These are phyloP conservation scores for Aspergillus hiratsukae DNA, from an alignment of 2,329 filamentous ascomycete genomes.

Conservation along the genomic window DNA sequence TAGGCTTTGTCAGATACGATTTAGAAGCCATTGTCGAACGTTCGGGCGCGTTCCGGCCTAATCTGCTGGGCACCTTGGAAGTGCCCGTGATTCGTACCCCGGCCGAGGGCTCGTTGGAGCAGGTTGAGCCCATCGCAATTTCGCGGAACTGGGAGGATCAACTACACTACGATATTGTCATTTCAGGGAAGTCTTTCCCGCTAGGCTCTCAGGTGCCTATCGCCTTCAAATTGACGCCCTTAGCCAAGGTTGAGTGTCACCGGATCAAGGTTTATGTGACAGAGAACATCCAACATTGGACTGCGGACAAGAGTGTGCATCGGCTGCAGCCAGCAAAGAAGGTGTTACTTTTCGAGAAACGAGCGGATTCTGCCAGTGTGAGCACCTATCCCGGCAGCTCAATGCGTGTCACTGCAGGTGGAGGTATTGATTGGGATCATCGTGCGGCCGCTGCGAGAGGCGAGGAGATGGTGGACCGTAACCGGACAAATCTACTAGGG, in stretches of 20 bases:
- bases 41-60: constrained; percentile 83
- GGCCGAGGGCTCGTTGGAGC: constrained; percentile 81
- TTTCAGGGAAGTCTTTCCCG: constrained; percentile 91
- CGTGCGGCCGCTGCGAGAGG: constrained; percentile 54
- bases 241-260: constrained; percentile 91
- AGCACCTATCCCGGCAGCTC: constrained; percentile 71
- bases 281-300: constrained; percentile 88
- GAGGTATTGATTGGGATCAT: constrained; percentile 66
- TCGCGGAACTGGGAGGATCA: constrained; percentile 93
- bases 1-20: constrained; percentile 83
- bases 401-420: constrained; percentile 71
- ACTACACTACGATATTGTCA: constrained; percentile 91
- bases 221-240: constrained; percentile 85
- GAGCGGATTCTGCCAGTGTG: constrained; percentile 70
- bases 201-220: constrained; percentile 84
- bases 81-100: constrained; percentile 80
- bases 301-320: constrained; percentile 77
- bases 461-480: constrained; percentile 50
- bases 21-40: constrained; percentile 80
- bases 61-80: constrained; percentile 76
- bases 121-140: constrained; percentile 89
- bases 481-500: constrained; percentile 69
- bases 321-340: constrained; percentile 79
- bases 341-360: constrained; percentile 81
- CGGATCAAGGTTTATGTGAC: constrained; percentile 88